Evolutionary conservation across 208 protist species (phyloP), one percentile per base, ranked within the genome.

Genomic region (Trichomonas gallinae): DNA sequence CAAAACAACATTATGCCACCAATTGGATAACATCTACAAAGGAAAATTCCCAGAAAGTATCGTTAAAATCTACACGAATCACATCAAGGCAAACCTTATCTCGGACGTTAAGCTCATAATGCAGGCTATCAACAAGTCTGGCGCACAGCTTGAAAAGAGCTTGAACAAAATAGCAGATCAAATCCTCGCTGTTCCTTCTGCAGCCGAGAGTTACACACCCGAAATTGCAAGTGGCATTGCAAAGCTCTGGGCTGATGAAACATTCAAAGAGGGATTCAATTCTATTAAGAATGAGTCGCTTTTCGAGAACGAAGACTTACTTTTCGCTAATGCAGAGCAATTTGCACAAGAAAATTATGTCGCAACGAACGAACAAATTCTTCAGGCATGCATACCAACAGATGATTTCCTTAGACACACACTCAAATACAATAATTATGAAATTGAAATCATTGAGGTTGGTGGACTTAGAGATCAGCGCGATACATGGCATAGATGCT

Each of bases 381-480:
- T 97, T 31, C 63, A 96, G 11, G 63, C 42, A 23, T 36, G 96
- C 21, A 82, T 96, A 9, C 8, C 34, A n/a, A 81, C 88, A 45
- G 36, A 21, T 72, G 85, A 85, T 0, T 96, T 97, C 21, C 31
- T 3, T 10, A 58, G 58, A 10, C 10, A 45, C 8, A 2, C 96
- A 44, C 82, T 97, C 85, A 15, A 44, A 15, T 42, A 46, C 21
- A 72, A 72, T 21, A 23, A 96, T 49, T 17, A 72, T 26, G 38
- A 96, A 46, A 51, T 82, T 2, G 96, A 96, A 96, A 11, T 97
- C 21, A 45, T 97, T 23, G 97, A 97, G 38, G 97, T 97, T 34
- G 97, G 97, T 96, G 97, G 97, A 45, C 97, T 97, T 40, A 87
- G 96, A 44, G 91, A 26, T 36, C 96, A 97, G 48, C 42, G 97